Conservation (phyloP, 805 yeast species). For the Yamadazyma insecticola region DNA sequence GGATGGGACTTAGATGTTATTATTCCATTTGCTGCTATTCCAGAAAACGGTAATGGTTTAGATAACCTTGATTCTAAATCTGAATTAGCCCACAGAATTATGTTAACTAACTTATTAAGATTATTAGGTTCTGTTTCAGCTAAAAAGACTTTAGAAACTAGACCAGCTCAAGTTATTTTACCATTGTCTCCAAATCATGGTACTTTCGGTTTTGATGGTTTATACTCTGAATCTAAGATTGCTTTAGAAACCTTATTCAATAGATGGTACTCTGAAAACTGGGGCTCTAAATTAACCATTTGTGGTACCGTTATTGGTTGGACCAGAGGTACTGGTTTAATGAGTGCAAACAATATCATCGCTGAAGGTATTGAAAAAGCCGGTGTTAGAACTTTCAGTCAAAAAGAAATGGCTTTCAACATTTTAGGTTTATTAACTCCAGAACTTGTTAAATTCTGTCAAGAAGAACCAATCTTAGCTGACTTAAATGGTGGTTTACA, state of each 20-base stretch:
- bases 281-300: constrained; percentile 90
- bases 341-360: constrained; percentile 94
- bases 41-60: constrained; percentile 96
- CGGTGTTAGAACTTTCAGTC: constrained; percentile 98
- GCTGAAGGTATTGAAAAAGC: constrained; percentile 95
- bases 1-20: constrained; percentile 98
- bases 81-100: constrained; percentile 96
- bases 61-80: constrained; percentile 91
- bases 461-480: constrained; percentile 93
- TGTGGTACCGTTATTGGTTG: constrained; percentile 99
- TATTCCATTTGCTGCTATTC: constrained; percentile 98
- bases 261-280: constrained; percentile 98
- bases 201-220: constrained; percentile 96
- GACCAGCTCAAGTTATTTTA: constrained; percentile 96
- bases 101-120: constrained; percentile 94
- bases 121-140: constrained; percentile 86
- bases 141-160: constrained; percentile 81
- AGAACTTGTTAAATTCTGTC: constrained; percentile 78
- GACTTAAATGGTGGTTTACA: constrained; percentile 99
- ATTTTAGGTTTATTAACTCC: constrained; percentile 91
- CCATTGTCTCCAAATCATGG: constrained; percentile 99
- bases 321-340: constrained; percentile 99
- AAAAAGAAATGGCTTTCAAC: constrained; percentile 99
- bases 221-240: constrained; percentile 95
- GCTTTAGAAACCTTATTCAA: constrained; percentile 94